Evolutionary conservation across 2,329 filamentous ascomycete species (phyloP), one percentile per base, ranked within the genome.

Genomic region (Rhinocladiella similis): DNA sequence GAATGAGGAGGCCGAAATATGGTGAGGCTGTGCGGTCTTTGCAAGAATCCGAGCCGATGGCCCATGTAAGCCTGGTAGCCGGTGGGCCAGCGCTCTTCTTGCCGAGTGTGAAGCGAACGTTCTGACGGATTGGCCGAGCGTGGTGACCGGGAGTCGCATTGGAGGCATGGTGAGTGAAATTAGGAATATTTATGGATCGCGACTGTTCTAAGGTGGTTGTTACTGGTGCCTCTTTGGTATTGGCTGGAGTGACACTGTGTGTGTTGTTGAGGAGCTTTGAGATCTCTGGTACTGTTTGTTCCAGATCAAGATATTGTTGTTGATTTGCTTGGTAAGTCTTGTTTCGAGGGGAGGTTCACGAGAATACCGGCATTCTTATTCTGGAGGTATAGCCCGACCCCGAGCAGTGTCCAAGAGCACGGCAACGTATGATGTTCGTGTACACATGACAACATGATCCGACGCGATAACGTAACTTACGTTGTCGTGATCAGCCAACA

Each of bases 31-130:
- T 5, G 59, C 51, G 1, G 51, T 51, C 50, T 59, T 62, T 41
- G 56, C 41, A 2, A 62, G 48, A 22, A 62, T 62, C n/a, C 59
- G 51, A 29, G 59, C 56, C 27, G 59, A 62, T 7, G 56, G 53
- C 14, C 5, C 38, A 22, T 58, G 50, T 14, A 62, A 33, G 18
- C 54, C 47, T 50, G 50, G 48, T n/a, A 55, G 38, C 38, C 50
- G 33, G 16, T 49, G 38, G 16, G 50, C 52, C 10, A 38, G 45
- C 12, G 45, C 39, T n/a, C 27, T 43, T 18, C 27, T 20, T n/a
- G 50, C 38, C 1, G 57, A 29, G 25, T 51, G 47, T 20, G 55
- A 52, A 2, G 53, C 49, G 33, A 57, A 57, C n/a, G 38, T 47
- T 38, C 59, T 47, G 3, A 55, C 22, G 25, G 39, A 43, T 45